A percentile compares a stretch with the other conserved stretches of the same genome.
These are phyloP conservation scores for Fraxinus ornus DNA, from an alignment of 305 asterid genomes.

Conservation along the genomic window DNA sequence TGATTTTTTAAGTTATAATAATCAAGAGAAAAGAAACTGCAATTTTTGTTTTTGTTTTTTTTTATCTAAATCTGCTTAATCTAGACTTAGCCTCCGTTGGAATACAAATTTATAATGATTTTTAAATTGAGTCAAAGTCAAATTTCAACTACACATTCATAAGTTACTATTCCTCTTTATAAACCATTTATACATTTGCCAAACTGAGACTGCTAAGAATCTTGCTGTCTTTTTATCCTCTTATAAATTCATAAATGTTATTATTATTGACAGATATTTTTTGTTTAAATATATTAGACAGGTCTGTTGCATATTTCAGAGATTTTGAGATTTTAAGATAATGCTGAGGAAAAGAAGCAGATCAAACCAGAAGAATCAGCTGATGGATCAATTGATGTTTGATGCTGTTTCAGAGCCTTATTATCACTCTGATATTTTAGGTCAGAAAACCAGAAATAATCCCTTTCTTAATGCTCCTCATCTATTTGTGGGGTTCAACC, in stretches of 20 bases:
- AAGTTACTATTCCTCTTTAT: neutral
- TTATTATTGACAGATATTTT: conserved; percentile 19
- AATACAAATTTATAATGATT: neutral
- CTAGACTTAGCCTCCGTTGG: neutral
- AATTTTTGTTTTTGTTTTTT: neutral
- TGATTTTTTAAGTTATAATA: neutral
- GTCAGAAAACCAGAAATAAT: conserved; percentile 50
- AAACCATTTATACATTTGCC: neutral
- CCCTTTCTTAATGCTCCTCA: conserved; percentile 60
- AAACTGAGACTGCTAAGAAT: neutral
- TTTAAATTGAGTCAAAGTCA: neutral
- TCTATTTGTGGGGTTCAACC: conserved; percentile 62
- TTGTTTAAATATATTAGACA: conserved; percentile 29
- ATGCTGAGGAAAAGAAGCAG: conserved; percentile 81
- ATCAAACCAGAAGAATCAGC: conserved; percentile 68
- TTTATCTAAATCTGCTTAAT: neutral
- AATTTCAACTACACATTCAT: neutral
- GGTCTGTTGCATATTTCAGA: conserved; percentile 16
- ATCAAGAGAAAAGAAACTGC: neutral
- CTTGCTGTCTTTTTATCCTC: conserved; percentile 16
- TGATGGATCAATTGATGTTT: conserved; percentile 48
- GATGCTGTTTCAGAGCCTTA: conserved; percentile 54
- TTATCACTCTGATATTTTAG: conserved; percentile 47
- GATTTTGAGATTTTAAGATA: conserved; percentile 25
- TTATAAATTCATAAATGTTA: conserved; percentile 12